Percentiles rank a stretch among this genome's conserved stretches.
These are phyloP conservation scores for Phytophthora pseudosyringae DNA, from an alignment of 352 stramenopile genomes.

Conservation along the genomic window DNA sequence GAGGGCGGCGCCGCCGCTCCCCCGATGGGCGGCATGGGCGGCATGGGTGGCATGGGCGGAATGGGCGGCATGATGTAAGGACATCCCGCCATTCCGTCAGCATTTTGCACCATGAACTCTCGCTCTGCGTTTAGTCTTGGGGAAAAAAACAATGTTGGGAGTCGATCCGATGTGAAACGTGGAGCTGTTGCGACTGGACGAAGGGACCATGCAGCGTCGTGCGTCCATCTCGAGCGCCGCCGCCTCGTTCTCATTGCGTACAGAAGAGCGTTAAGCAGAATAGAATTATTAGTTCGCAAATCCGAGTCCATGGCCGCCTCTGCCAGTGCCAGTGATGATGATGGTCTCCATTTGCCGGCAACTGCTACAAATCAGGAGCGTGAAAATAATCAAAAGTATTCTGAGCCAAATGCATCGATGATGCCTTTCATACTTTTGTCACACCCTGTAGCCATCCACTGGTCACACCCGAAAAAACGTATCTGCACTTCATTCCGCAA, in stretches of 20 bases:
- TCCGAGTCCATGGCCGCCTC: background rate
- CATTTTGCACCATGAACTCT: slow-evolving; percentile 25
- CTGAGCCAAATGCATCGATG: slow-evolving; percentile 5
- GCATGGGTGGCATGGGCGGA: slow-evolving; percentile 84
- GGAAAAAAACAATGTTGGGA: slow-evolving; percentile 5
- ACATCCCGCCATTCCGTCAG: background rate
- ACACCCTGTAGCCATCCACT: slow-evolving; percentile 10
- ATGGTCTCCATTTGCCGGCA: slow-evolving; percentile 15
- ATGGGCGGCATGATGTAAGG: slow-evolving; percentile 89
- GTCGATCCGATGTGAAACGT: slow-evolving; percentile 31
- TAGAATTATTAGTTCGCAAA: slow-evolving; percentile 51
- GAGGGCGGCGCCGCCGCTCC: slow-evolving; percentile 65
- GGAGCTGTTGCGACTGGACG: slow-evolving; percentile 42
- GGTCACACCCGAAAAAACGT: background rate
- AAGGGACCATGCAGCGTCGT: slow-evolving; percentile 29
- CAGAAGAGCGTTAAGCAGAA: slow-evolving; percentile 42
- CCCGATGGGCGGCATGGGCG: slow-evolving; percentile 86
- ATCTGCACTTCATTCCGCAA: slow-evolving; percentile 26
- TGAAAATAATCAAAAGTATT: slow-evolving; percentile 23
- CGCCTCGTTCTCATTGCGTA: slow-evolving; percentile 28
- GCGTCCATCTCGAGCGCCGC: slow-evolving; percentile 2
- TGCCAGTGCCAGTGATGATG: slow-evolving; percentile 19
- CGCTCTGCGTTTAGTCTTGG: slow-evolving; percentile 15
- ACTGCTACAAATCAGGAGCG: slow-evolving; percentile 22
- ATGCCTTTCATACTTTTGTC: slow-evolving; percentile 16